These are phyloP conservation scores for Westerdykella ornata DNA, from an alignment of 2,329 filamentous ascomycete genomes.

Conservation along the genomic window DNA sequence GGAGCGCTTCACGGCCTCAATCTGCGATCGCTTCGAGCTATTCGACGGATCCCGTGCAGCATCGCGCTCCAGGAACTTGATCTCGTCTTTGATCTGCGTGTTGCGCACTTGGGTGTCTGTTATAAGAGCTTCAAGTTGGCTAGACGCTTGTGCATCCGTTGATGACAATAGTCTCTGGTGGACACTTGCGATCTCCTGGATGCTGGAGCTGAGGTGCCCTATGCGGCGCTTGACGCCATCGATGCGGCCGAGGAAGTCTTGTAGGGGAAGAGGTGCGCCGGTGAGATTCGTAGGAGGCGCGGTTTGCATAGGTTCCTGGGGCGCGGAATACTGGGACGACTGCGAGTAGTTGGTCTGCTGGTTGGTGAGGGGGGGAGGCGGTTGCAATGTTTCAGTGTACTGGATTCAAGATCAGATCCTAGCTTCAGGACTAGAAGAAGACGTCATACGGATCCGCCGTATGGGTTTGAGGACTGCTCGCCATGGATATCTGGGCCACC, in stretches of 20 bases:
- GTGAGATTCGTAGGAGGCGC: constrained; percentile 50
- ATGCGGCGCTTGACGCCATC: constrained; percentile 62
- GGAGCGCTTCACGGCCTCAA: constrained; percentile 61
- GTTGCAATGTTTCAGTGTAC: constrained; percentile 20
- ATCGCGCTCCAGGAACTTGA: constrained; percentile 68
- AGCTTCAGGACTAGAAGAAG: background rate
- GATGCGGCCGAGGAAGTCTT: constrained; percentile 63
- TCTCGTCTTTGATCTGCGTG: constrained; percentile 69
- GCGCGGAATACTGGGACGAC: constrained; percentile 33
- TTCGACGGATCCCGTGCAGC: constrained; percentile 58
- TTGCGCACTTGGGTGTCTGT: constrained; percentile 65
- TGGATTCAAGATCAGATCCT: constrained; percentile 10
- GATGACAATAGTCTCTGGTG: constrained; percentile 67
- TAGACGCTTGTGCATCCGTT: constrained; percentile 49
- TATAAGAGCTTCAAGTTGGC: constrained; percentile 60
- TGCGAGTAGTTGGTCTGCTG: constrained; percentile 36
- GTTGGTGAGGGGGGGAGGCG: constrained; percentile 30
- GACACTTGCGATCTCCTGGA: constrained; percentile 60
- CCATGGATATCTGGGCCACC: no score
- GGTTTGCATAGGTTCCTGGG: constrained; percentile 27
- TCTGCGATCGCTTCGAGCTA: constrained; percentile 62
- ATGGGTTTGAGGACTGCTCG: background rate
- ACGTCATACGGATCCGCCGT: constrained; percentile 8
- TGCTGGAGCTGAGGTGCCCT: constrained; percentile 57
- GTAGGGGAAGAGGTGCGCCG: constrained; percentile 50